Evolutionary conservation across 805 yeast genomes (phyloP).

Genomic region (Yamadazyma sp.): DNA sequence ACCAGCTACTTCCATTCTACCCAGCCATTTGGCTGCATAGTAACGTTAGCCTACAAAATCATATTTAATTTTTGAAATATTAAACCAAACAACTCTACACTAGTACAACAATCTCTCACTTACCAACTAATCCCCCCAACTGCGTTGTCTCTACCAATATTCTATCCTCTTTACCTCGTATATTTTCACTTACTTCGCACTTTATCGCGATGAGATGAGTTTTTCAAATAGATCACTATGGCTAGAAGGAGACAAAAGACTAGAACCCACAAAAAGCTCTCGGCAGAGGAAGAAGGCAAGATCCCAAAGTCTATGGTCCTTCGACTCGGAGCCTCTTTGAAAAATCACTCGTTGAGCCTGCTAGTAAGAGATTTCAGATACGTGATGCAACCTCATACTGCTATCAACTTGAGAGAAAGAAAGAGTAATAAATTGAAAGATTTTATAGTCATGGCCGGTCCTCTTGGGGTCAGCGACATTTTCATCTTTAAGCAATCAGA

Average conservation of each 20-base stretch:
- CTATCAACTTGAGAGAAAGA: conserved; percentile 81
- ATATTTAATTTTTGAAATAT: too few relatives aligned
- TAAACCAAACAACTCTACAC: too few relatives aligned
- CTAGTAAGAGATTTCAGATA: conserved; percentile 83
- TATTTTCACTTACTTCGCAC: too few relatives aligned
- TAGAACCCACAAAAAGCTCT: conserved; percentile 75
- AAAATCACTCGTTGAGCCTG: conserved; percentile 79
- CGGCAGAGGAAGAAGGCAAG: conserved; percentile 65
- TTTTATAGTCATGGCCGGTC: conserved; percentile 98
- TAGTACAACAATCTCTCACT: too few relatives aligned
- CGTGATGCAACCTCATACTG: conserved; percentile 96
- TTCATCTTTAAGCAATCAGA: conserved; percentile 83
- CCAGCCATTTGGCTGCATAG: too few relatives aligned
- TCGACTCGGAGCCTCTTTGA: conserved; percentile 73
- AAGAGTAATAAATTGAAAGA: conserved; percentile 86
- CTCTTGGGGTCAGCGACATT: conserved; percentile 86
- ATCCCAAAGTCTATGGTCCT: conserved; percentile 95
- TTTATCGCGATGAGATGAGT: conserved; percentile 10
- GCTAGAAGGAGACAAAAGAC: conserved; percentile 58
- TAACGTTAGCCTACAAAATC: too few relatives aligned
- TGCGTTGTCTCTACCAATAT: too few relatives aligned
- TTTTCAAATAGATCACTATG: too few relatives aligned
- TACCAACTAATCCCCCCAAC: too few relatives aligned
- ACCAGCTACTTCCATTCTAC: too few relatives aligned
- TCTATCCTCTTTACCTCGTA: too few relatives aligned